Conservation (phyloP, 306 rosid genomes). For the Rubus parviflorus region DNA sequence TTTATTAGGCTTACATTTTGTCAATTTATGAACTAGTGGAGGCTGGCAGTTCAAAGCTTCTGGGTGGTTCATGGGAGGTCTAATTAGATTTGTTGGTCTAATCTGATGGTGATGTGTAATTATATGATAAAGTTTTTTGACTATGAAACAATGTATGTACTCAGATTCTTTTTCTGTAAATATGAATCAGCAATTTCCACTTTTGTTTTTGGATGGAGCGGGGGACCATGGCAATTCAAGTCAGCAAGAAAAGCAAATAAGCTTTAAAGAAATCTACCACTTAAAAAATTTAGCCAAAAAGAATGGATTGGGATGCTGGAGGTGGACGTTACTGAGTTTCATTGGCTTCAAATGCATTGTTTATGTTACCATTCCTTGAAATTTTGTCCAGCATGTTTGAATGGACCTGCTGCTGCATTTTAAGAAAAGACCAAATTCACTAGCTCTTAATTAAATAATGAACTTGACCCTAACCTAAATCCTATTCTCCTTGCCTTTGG, state of each 20-base stretch:
- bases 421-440: not conserved
- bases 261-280: not conserved
- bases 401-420: not conserved
- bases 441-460: not conserved
- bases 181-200: slow-evolving; percentile 4
- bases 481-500: not conserved
- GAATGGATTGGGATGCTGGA: not conserved
- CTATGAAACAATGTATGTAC: not conserved
- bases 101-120: slow-evolving; percentile 3
- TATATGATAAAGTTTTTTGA: not conserved
- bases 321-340: slow-evolving; percentile 2
- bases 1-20: not conserved
- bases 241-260: not conserved
- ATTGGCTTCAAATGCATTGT: slow-evolving; percentile 7
- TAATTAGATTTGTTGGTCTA: slow-evolving; percentile 1
- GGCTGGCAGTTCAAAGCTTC: not conserved
- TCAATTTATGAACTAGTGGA: not conserved
- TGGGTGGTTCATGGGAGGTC: not conserved
- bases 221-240: not conserved
- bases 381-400: not conserved
- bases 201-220: not conserved
- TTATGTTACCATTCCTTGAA: not conserved
- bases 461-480: not conserved
- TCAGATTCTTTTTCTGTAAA: slow-evolving; percentile 12
- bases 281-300: not conserved